phyloP scores from a whole-genome alignment of 306 rosid genomes.

The Cicer bijugum region DNA sequence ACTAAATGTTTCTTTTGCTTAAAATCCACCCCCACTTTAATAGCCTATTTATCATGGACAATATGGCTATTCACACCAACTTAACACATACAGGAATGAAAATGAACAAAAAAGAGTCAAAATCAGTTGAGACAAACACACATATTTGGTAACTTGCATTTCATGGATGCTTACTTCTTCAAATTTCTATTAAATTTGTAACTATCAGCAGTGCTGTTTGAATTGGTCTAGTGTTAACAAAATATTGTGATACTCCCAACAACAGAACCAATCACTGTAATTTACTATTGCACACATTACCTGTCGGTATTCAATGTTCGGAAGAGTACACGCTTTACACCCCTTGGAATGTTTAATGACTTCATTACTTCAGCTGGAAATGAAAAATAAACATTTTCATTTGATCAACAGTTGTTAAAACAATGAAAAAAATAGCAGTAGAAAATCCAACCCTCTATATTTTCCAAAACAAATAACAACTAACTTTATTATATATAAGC shows the following conservation, averaged over 20 bases:
- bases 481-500: not conserved
- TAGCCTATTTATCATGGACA: conserved; percentile 20
- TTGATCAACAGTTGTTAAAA: conserved; percentile 7
- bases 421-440: not conserved
- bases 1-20: conserved; percentile 25
- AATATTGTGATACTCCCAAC: conserved; percentile 26
- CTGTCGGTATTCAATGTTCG: conserved; percentile 83
- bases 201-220: conserved; percentile 3
- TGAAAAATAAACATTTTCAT: conserved; percentile 30
- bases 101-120: not conserved
- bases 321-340: conserved; percentile 74
- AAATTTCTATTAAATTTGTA: not conserved
- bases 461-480: not conserved
- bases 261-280: not conserved
- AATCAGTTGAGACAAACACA: conserved; percentile 1
- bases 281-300: conserved; percentile 41
- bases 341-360: conserved; percentile 75
- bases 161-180: conserved; percentile 31
- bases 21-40: conserved; percentile 3
- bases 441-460: not conserved
- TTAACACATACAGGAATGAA: not conserved
- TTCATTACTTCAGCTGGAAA: conserved; percentile 81
- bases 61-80: not conserved
- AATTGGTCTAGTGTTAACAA: not conserved
- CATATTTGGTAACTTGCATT: conserved; percentile 11